A percentile compares a stretch with the other conserved stretches of the same genome.
Evolutionary conservation across 1,284 basidiomycete species (phyloP).

Genomic region (Amylostereum areolatum): DNA sequence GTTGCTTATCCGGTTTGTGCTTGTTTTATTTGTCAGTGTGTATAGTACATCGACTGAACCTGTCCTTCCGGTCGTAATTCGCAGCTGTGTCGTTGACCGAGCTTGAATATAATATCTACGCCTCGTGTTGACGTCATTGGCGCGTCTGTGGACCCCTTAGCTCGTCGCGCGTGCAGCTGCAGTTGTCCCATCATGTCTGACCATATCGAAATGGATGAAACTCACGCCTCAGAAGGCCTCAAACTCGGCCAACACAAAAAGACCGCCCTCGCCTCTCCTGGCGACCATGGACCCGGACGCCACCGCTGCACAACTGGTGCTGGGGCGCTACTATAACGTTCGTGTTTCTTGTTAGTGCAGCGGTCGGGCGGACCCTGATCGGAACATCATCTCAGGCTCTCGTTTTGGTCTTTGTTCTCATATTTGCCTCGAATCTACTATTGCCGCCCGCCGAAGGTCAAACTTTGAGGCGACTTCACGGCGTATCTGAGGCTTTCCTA

Average conservation of each 20-base stretch:
- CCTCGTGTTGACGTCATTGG: no score
- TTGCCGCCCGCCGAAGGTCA: constrained; percentile 34
- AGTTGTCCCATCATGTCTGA: constrained; percentile 6
- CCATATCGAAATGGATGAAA: constrained; percentile 9
- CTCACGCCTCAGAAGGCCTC: background rate
- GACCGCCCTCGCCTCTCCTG: background rate
- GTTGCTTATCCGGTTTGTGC: constrained; percentile 4
- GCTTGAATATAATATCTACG: no score
- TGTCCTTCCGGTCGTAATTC: no score
- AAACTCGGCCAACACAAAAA: constrained; percentile 1
- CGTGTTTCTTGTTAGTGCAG: background rate
- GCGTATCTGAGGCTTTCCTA: constrained; percentile 66
- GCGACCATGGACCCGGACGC: constrained; percentile 3
- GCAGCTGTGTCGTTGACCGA: no score
- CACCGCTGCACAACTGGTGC: constrained; percentile 10
- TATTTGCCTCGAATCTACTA: constrained; percentile 57
- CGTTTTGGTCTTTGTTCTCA: constrained; percentile 33
- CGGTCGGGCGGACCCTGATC: background rate
- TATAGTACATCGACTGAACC: no score
- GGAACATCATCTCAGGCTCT: constrained; percentile 20
- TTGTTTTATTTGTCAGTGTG: background rate
- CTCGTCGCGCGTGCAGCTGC: no score
- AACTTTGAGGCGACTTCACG: no score
- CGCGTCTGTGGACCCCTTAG: no score
- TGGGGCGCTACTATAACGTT: constrained; percentile 13